Base-by-base conservation (phyloP, 1,284 basidiomycete genomes). In the Lentinus polychrous region DNA sequence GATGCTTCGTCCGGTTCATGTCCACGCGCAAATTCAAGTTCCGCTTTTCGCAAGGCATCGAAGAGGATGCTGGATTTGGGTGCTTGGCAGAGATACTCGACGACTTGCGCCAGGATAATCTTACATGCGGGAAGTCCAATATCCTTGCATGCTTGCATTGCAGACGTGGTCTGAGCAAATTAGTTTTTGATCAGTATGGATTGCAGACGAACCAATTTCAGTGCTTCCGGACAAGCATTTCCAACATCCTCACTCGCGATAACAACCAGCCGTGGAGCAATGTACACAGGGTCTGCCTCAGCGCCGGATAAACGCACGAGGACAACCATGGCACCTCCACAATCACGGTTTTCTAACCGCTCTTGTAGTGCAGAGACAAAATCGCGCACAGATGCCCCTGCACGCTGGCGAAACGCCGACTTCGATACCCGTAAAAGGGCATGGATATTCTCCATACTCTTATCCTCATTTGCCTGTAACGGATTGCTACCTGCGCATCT, bases 281-380 rank as follows among this genome's bases (percentile, higher is more conserved):
- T 81, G 60, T 86, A 95, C 33, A 93, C 62, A 2, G 93, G 87
- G 65, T 95, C 93, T 63, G 95, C 91, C 10, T 91, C 92, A n/a
- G 81, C 86, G 41, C 73, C 76, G 32, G 91, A 70, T 87, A 92
- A 91, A 39, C 83, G 75, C 8, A 88, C 89, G 6, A 93, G 73
- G 91, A 91, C 95, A 66, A 94, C 95, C 69, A 95, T 71, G 6
- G 90, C 90, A 0, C 90, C 92, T 56, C 79, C 77, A 1, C 83
- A 80, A 56, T 93, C 79, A 46, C 81, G 81, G 6, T 91, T 91
- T 37, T 93, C 76, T 27, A 95, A 78, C 52, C 81, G 81, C 65
- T 95, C 95, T 67, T 95, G 93, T 55, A 92, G 66, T 5, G 91
- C 91, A 24, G 81, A 86, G 55, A 95, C 94, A 74, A 91, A 84